Base-by-base conservation (phyloP, 2,329 filamentous ascomycete species). In the Emydomyces testavorans region DNA sequence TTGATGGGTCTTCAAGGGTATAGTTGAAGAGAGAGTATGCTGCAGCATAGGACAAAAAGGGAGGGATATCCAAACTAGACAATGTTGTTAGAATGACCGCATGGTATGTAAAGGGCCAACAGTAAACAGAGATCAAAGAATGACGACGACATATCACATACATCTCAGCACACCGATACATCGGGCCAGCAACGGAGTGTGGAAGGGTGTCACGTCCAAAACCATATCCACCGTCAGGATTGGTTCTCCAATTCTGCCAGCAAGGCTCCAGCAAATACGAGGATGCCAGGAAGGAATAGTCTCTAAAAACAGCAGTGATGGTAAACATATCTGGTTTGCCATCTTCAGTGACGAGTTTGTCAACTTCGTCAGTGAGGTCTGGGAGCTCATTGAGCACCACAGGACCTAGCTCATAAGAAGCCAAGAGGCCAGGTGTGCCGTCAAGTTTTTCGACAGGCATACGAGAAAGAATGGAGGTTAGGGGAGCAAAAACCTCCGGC, bases 211-310 rank as follows among this genome's bases (percentile, higher is more conserved):
- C 77, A 37, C 88, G 72, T 2, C 80, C 88, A 37, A 94, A 69
- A 0, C 88, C 88, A 62, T 94, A 94, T 1, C 74, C 73, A 62
- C 85, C 79, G 0, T 82, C 83, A 3, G 63, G 62, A 48, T 63
- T 57, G 39, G 70, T 71, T 52, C 70, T 68, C 64, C 77, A 81
- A 52, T 82, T 76, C 68, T 86, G 75, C 67, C 92, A 89, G 65
- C 89, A 95, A 8, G 89, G 89, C 71, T 95, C 89, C 24, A 95
- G 79, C 24, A 95, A 73, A 63, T 94, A 94, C 0, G 87, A 85
- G 20, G 85, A 93, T 4, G 88, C 84, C 24, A 94, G 70, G 72
- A 94, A 95, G 11, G 84, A 85, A 65, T 94, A 95, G 69, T 95
- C 89, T 16, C 89, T 77, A 65, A 94, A 94, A 40, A 93, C 70